Percentiles rank a stretch among this genome's conserved stretches.
Conservation (phyloP, 2,329 filamentous ascomycete species). For the Colletotrichum lini region DNA sequence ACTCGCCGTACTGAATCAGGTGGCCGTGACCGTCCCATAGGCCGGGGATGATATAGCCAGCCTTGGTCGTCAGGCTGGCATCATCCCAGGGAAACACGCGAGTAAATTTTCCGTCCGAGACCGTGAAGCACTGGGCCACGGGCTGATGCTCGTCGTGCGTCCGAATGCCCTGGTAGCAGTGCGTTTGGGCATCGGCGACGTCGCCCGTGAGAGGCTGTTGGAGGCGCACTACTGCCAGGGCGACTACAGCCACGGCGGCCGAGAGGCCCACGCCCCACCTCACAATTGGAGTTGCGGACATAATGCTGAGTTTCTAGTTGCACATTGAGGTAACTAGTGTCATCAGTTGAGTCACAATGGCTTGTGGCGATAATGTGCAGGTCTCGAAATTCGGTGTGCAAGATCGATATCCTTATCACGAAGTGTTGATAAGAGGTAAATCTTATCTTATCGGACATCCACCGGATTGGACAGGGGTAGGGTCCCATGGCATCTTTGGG, state of each 20-base stretch:
- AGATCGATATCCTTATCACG: slow-evolving; percentile 33
- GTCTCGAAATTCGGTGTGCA: slow-evolving; percentile 34
- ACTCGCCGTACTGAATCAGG: slow-evolving; percentile 76
- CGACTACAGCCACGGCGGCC: slow-evolving; percentile 47
- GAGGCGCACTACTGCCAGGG: slow-evolving; percentile 49
- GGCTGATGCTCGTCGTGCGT: slow-evolving; percentile 55
- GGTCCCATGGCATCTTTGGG: background rate
- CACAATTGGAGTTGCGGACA: slow-evolving; percentile 29
- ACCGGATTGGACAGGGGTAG: slow-evolving; percentile 7
- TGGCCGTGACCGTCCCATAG: slow-evolving; percentile 82
- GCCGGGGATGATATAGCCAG: slow-evolving; percentile 74
- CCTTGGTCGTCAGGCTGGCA: slow-evolving; percentile 46
- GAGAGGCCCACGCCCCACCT: slow-evolving; percentile 48
- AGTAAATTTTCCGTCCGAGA: slow-evolving; percentile 65
- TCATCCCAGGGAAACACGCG: slow-evolving; percentile 59
- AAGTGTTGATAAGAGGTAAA: slow-evolving; percentile 16
- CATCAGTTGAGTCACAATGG: slow-evolving; percentile 6
- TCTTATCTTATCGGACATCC: slow-evolving; percentile 26
- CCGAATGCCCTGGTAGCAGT: slow-evolving; percentile 58
- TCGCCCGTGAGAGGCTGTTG: slow-evolving; percentile 41
- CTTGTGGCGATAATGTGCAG: background rate
- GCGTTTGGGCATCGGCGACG: slow-evolving; percentile 44
- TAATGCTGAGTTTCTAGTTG: slow-evolving; percentile 15
- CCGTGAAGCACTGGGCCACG: slow-evolving; percentile 68
- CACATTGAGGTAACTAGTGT: slow-evolving; percentile 11